phyloP scores from a whole-genome alignment of 345 rosid species.

The Rhodamnia rubescens region DNA sequence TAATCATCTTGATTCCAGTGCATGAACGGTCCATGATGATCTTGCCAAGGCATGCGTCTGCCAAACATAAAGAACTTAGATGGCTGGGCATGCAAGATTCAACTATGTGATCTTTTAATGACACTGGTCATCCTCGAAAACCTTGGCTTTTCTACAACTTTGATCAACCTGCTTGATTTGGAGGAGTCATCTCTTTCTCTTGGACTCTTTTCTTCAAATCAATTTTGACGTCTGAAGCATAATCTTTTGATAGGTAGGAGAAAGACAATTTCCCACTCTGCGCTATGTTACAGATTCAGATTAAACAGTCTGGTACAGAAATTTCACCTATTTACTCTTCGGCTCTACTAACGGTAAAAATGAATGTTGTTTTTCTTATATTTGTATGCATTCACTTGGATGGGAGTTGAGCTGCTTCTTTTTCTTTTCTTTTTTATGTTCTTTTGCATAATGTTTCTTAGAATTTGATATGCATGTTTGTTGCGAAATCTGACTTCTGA shows the following conservation, averaged over 20 bases:
- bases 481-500: not conserved
- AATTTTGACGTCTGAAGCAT: not conserved
- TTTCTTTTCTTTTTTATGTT: not conserved
- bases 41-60: accelerated
- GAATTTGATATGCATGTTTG: not conserved
- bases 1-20: not conserved
- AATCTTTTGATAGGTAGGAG: not conserved
- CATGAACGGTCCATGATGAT: not conserved
- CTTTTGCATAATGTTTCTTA: not conserved
- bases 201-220: not conserved
- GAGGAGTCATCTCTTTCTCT: not conserved
- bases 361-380: not conserved
- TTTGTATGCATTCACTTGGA: not conserved
- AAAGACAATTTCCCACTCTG: not conserved
- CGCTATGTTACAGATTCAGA: not conserved
- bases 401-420: not conserved
- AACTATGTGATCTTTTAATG: not conserved
- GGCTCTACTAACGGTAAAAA: not conserved
- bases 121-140: not conserved
- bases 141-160: not conserved
- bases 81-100: not conserved
- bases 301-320: not conserved
- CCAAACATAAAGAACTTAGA: not conserved
- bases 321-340: not conserved
- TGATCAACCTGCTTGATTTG: not conserved